Percentiles rank a stretch among this genome's conserved stretches.
Evolutionary conservation across 805 yeast species (phyloP).

Genomic region (Aciculoconidium aculeatum): DNA sequence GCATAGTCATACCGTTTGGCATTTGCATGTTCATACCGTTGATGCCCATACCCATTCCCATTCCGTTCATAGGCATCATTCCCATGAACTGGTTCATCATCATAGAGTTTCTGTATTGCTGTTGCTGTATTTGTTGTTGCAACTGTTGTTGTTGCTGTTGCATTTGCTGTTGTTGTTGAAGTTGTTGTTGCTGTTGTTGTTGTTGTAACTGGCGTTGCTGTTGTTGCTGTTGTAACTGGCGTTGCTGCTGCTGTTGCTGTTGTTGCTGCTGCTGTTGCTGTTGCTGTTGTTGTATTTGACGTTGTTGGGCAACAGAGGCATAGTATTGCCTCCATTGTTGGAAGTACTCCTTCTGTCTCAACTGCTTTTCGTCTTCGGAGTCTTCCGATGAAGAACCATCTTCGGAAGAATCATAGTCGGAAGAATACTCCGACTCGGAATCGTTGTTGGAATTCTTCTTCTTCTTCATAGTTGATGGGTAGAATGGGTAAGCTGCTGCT

Average conservation of each 20-base stretch:
- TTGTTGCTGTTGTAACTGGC: conserved; percentile 14
- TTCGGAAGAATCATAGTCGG: conserved; percentile 8
- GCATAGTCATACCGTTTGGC: too few relatives aligned
- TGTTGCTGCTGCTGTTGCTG: conserved; percentile 11
- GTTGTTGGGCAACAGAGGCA: conserved; percentile 15
- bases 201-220: conserved; percentile 9
- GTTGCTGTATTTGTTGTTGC: conserved; percentile 13
- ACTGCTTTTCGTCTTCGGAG: conserved; percentile 6
- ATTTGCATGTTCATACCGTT: too few relatives aligned
- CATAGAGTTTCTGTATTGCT: conserved; percentile 11
- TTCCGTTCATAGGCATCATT: too few relatives aligned
- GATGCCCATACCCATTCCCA: too few relatives aligned
- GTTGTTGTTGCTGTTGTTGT: conserved; percentile 12
- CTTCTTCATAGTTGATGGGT: conserved; percentile 1
- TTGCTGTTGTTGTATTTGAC: conserved; percentile 13
- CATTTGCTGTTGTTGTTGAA: conserved; percentile 11
- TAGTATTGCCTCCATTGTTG: conserved; percentile 36
- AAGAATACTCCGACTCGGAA: conserved; percentile 7
- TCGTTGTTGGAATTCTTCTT: conserved; percentile 1
- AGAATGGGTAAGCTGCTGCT: conserved; percentile 4
- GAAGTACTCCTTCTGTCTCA: conserved; percentile 24
- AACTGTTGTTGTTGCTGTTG: conserved; percentile 11
- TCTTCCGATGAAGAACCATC: conserved; percentile 6
- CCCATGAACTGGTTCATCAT: too few relatives aligned
- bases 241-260: conserved; percentile 8